Evolutionary conservation across 2,329 filamentous ascomycete species (phyloP).

Genomic region (Bipolaris gigantea): DNA sequence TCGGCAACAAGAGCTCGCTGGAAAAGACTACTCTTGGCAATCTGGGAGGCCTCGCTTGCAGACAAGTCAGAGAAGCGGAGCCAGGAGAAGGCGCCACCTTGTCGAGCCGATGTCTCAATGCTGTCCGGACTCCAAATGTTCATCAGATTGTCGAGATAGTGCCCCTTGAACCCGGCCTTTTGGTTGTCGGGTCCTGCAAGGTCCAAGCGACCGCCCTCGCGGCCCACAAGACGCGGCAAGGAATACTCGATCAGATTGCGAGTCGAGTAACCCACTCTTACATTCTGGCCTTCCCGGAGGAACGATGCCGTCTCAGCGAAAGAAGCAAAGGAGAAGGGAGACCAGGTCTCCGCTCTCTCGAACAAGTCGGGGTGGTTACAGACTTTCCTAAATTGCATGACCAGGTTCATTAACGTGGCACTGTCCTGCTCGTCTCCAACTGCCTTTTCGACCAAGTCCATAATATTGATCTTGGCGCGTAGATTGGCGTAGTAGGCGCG

Average conservation of each 20-base stretch:
- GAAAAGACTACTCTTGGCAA: conserved; percentile 71
- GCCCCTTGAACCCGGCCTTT: conserved; percentile 76
- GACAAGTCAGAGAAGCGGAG: conserved; percentile 83
- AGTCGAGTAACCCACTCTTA: conserved; percentile 84
- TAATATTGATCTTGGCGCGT: conserved; percentile 95
- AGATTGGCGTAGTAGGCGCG: conserved; percentile 90
- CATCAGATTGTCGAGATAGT: conserved; percentile 78
- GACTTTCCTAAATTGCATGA: conserved; percentile 99
- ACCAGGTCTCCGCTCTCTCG: conserved; percentile 87
- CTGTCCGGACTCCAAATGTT: conserved; percentile 88
- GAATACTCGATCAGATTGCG: conserved; percentile 83
- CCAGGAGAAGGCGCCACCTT: conserved; percentile 78
- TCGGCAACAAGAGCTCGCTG: conserved; percentile 68
- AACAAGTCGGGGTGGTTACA: conserved; percentile 98
- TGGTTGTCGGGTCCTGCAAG: conserved; percentile 73
- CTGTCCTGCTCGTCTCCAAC: conserved; percentile 93
- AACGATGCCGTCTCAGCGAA: conserved; percentile 97
- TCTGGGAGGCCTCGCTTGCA: conserved; percentile 68
- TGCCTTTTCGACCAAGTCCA: conserved; percentile 97
- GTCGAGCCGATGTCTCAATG: conserved; percentile 64
- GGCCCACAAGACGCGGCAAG: conserved; percentile 79
- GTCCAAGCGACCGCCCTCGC: conserved; percentile 75
- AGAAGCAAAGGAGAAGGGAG: conserved; percentile 78
- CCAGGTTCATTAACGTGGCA: conserved; percentile 95
- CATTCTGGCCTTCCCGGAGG: conserved; percentile 78